phyloP scores from a whole-genome alignment of 345 rosid genomes.

The Populus ilicifolia region DNA sequence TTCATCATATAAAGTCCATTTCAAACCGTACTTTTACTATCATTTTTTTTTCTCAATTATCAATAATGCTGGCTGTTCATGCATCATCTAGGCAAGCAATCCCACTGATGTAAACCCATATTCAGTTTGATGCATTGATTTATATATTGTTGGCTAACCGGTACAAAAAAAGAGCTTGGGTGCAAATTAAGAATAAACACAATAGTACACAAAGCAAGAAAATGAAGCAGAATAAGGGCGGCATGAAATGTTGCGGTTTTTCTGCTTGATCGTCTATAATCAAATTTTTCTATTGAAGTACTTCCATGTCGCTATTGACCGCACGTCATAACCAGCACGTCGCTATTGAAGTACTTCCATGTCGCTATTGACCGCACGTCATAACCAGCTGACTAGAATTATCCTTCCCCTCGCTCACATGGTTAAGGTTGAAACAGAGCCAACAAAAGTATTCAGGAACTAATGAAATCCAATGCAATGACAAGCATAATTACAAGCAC shows the following conservation, averaged over 20 bases:
- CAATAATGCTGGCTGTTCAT: not conserved
- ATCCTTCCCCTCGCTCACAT: not conserved
- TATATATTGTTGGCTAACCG: not conserved
- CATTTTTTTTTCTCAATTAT: not conserved
- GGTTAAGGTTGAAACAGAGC: not conserved
- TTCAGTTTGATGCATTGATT: not conserved
- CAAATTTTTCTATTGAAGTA: no score
- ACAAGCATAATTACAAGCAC: no score
- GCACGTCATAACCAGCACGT: no score
- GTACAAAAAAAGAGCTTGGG: not conserved
- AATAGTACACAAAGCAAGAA: not conserved
- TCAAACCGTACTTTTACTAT: not conserved
- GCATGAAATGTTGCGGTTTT: not conserved
- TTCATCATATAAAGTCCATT: not conserved
- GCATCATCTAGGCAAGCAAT: not conserved
- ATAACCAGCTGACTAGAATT: not conserved
- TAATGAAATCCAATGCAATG: not conserved
- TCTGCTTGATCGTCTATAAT: no score
- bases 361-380: not conserved
- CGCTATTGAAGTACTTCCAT: no score
- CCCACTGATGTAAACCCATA: not conserved
- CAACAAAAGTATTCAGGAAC: not conserved
- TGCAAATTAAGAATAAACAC: not conserved
- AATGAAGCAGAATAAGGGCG: not conserved
- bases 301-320: not conserved